Base-by-base conservation (phyloP, 106 monocot genomes). In the Dioscorea zingiberensis region DNA sequence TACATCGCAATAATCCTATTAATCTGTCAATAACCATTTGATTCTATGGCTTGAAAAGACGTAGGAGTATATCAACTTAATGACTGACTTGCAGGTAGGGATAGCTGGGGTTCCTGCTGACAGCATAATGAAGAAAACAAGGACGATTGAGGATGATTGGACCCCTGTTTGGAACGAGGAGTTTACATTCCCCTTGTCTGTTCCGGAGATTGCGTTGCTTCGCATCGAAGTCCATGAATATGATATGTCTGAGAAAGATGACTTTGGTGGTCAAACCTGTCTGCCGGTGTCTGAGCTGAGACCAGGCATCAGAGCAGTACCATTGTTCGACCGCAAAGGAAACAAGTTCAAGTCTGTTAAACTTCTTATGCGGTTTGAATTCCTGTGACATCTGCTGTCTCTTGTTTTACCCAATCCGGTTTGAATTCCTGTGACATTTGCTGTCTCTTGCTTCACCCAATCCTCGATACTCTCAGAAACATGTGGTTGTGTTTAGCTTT, bases 251-350 rank as follows among this genome's bases (percentile, higher is more conserved):
- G 80, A 80, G 47, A 64, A 73, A 54, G 80, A 75, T 47, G 80
- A 71, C 46, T 80, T 80, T 22, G 80, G 64, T 1, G 80, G 80
- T 13, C 80, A 80, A 63, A 62, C 70, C 13, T 80, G 80, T 54
- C 22, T 80, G 21, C 75, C 71, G 0, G 66, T 80, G 7, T 70
- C 74, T 4, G 74, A 80, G 53, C 32, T 80, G 30, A 69, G 54
- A 28, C 47, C 79, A 8, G 79, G 79, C 9, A 54, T 74, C 64
- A 63, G 79, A 53, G 69, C 69, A 0, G 69, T 80, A 16, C 74
- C 69, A 17, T 74, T 80, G 25, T 80, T 47, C 25, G 74, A 80
- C 30, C 58, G 55, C 15, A 80, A 74, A 44, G 79, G 79, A 49
- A 28, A 58, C 14, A 32, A 68, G 48, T 60, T 53, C 56, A 64